Conservation (phyloP, 192 early-diverging fungal species). For the Gamsiella multidivaricata region DNA sequence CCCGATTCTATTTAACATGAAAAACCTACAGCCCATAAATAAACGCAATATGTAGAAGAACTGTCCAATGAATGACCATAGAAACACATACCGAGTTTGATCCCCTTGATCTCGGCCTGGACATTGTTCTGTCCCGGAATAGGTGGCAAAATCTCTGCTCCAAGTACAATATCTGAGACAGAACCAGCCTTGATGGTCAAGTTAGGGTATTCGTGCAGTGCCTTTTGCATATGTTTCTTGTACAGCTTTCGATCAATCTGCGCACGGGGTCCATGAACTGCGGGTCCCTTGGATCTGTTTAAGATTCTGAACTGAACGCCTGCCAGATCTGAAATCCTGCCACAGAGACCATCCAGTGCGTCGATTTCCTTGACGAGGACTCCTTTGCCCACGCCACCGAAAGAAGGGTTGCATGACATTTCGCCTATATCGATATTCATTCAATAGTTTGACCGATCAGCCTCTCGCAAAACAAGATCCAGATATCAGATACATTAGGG, state of each 20-base stretch:
- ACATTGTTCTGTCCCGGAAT: slow-evolving; percentile 41
- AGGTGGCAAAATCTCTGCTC: slow-evolving; percentile 37
- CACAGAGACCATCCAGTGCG: slow-evolving; percentile 87
- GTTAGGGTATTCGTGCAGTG: slow-evolving; percentile 72
- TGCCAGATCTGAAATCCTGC: slow-evolving; percentile 77
- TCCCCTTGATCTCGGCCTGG: slow-evolving; percentile 63
- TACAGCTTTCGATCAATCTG: slow-evolving; percentile 86
- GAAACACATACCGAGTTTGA: slow-evolving; percentile 69
- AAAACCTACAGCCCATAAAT: too few relatives aligned
- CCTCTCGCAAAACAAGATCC: not conserved
- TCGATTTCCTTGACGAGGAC: slow-evolving; percentile 82
- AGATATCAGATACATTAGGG: too few relatives aligned
- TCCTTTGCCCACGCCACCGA: slow-evolving; percentile 89
- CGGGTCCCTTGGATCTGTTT: slow-evolving; percentile 84
- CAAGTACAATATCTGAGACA: slow-evolving; percentile 78
- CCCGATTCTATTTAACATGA: slow-evolving; percentile 58
- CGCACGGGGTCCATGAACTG: slow-evolving; percentile 84
- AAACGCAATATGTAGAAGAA: not conserved
- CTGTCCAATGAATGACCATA: too few relatives aligned
- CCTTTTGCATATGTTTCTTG: slow-evolving; percentile 77
- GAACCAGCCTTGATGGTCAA: slow-evolving; percentile 74
- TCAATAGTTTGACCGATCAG: not conserved
- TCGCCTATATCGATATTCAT: slow-evolving; percentile 71
- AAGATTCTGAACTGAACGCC: slow-evolving; percentile 87
- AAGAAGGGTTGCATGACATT: slow-evolving; percentile 90